Evolutionary conservation across 495 filamentous ascomycete genomes (phyloP).

Genomic region (Neurospora sp.): DNA sequence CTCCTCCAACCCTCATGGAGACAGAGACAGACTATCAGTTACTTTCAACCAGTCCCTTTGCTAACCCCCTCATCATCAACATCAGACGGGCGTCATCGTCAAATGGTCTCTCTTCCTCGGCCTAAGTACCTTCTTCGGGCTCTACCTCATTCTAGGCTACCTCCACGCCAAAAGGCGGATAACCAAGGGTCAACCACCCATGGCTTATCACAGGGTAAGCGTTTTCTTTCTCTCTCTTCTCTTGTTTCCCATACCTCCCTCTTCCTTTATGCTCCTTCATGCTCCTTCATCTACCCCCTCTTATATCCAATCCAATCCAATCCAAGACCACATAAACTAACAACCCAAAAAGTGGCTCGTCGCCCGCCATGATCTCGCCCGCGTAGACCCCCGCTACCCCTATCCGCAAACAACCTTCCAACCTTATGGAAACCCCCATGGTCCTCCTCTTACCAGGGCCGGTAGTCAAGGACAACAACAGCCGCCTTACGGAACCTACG

Average conservation of each 20-base stretch:
- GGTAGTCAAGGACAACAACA: constrained; percentile 13
- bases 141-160: constrained; percentile 48
- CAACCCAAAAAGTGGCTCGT: constrained; percentile 50
- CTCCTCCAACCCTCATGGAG: not conserved
- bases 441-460: not conserved
- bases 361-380: constrained; percentile 40
- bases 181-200: constrained; percentile 46
- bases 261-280: not conserved
- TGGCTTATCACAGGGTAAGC: constrained; percentile 59
- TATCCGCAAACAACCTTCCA: constrained; percentile 28
- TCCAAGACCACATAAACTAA: not conserved
- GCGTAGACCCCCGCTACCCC: constrained; percentile 41
- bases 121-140: constrained; percentile 37
- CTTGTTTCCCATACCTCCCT: not conserved
- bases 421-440: constrained; percentile 12
- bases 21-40: not conserved
- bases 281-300: not conserved
- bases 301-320: not conserved
- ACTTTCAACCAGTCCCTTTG: not conserved
- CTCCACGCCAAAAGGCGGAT: constrained; percentile 59
- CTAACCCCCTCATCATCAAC: not conserved
- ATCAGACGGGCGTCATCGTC: constrained; percentile 47
- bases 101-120: constrained; percentile 61
- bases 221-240: not conserved
- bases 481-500: constrained; percentile 21